phyloP scores from a whole-genome alignment of 805 yeast genomes.

The Metschnikowia kofuensis region DNA sequence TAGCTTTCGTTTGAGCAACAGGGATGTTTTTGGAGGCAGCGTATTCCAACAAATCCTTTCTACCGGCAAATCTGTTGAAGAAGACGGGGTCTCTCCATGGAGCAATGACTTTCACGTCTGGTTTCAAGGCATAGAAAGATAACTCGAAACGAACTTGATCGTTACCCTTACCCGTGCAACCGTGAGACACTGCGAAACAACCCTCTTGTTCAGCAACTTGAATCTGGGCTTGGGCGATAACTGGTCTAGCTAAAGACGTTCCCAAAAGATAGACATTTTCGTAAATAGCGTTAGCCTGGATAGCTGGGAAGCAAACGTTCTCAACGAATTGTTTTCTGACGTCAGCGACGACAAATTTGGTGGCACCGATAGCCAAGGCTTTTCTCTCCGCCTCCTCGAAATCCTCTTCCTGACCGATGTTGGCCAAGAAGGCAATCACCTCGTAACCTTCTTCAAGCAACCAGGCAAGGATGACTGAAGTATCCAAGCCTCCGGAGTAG shows the following conservation, averaged over 20 bases:
- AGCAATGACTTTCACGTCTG: slow-evolving; percentile 94
- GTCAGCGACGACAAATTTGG: slow-evolving; percentile 90
- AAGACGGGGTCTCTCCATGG: slow-evolving; percentile 99
- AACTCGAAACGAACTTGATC: slow-evolving; percentile 98
- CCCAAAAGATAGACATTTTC: slow-evolving; percentile 97
- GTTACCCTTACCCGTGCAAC: slow-evolving; percentile 99
- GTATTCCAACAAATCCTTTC: slow-evolving; percentile 92
- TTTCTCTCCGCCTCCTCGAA: slow-evolving; percentile 95
- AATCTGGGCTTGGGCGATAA: slow-evolving; percentile 97
- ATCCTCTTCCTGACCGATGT: slow-evolving; percentile 99
- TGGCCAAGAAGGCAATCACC: slow-evolving; percentile 97
- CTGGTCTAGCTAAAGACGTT: slow-evolving; percentile 98
- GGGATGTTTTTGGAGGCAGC: slow-evolving; percentile 91
- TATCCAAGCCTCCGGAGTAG: slow-evolving; percentile 98
- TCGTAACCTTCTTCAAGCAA: slow-evolving; percentile 96
- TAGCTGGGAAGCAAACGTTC: slow-evolving; percentile 92
- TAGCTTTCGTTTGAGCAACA: slow-evolving; percentile 95
- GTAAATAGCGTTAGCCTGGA: slow-evolving; percentile 95
- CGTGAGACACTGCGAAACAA: slow-evolving; percentile 97
- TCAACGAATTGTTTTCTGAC: slow-evolving; percentile 94
- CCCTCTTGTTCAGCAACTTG: slow-evolving; percentile 96
- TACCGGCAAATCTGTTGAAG: slow-evolving; percentile 95
- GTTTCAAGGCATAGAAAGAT: slow-evolving; percentile 95
- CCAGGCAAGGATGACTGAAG: slow-evolving; percentile 98
- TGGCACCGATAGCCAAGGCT: slow-evolving; percentile 95